Evolutionary conservation across 331 rosid genomes (phyloP), one percentile per base, ranked within the genome.

Genomic region (Rhamnella rubrinervis): DNA sequence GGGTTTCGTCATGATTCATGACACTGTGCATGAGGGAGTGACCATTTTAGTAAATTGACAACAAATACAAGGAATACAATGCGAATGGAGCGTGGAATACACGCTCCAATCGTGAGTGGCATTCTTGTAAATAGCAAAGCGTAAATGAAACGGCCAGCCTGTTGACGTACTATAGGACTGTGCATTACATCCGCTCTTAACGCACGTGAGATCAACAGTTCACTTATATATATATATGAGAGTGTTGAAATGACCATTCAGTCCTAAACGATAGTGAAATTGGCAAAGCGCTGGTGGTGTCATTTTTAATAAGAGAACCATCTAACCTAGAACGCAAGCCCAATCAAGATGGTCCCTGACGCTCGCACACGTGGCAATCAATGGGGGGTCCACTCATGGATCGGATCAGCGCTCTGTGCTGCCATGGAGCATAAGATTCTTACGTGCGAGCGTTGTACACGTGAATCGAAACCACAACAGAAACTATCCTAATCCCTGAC

Each of bases 381-480:
- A 0, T n/a, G 39, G 11, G 14, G 57, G 75, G 35, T 44, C 72
- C 59, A 70, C 65, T 11, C 1, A 6, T 6, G 2, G 20, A 65
- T 14, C 56, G 7, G 20, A 68, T 73, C 68, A 17, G 23, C 62
- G 62, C 60, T 5, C 46, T 13, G 21, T n/a, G 7, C 40, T 10
- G 6, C 56, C 6, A 18, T 55, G 31, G 1, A 5, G 21, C 35
- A 38, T 41, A 71, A 66, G 73, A 67, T 78, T 62, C 75, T 63
- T 72, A 71, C 68, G 81, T 78, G 76, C 55, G 78, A 68, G 77
- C 58, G 7, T 40, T 0, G 20, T n/a, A 71, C 76, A 78, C 78
- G 41, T 21, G 51, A 78, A 21, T 15, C 13, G 8, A 23, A 38
- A 20, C 13, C 14, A 6, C 5, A 3, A 11, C 19, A 12, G 7